phyloP scores from a whole-genome alignment of 1,139 yeast species.

The Protomyces pachydermus region DNA sequence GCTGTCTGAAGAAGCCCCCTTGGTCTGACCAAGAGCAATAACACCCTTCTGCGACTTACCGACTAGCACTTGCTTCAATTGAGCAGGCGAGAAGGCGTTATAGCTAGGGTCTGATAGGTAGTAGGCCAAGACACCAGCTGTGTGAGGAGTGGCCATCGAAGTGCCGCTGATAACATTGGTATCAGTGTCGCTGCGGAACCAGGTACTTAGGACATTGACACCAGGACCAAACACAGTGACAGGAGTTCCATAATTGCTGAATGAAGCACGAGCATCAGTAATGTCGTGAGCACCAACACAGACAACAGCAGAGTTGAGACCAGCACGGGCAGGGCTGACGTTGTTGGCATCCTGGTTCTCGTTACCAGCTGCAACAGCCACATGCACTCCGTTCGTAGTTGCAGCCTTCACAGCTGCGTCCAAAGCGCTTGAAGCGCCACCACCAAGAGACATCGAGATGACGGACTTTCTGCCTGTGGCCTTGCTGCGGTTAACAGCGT shows the following conservation, averaged over 20 bases:
- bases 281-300: constrained; percentile 57
- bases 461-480: constrained; percentile 42
- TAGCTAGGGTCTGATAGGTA: constrained; percentile 87
- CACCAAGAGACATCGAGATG: constrained; percentile 61
- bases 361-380: constrained; percentile 65
- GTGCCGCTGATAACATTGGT: constrained; percentile 94
- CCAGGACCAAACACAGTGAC: constrained; percentile 66
- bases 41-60: constrained; percentile 67
- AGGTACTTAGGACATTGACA: constrained; percentile 49
- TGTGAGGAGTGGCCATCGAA: constrained; percentile 98
- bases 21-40: constrained; percentile 67
- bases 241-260: constrained; percentile 62
- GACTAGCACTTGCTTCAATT: constrained; percentile 80
- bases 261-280: constrained; percentile 51
- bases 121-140: constrained; percentile 80
- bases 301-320: constrained; percentile 59
- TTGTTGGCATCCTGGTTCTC: constrained; percentile 60
- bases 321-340: constrained; percentile 67
- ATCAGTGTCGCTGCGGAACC: constrained; percentile 76
- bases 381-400: constrained; percentile 54
- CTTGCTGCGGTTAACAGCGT: constrained; percentile 40
- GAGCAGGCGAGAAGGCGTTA: constrained; percentile 70
- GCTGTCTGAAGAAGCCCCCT: background rate
- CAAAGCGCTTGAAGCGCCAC: constrained; percentile 52
- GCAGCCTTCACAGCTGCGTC: constrained; percentile 57